These are phyloP conservation scores for Erysimum cheiranthoides DNA, from an alignment of 345 rosid species.

Conservation along the genomic window DNA sequence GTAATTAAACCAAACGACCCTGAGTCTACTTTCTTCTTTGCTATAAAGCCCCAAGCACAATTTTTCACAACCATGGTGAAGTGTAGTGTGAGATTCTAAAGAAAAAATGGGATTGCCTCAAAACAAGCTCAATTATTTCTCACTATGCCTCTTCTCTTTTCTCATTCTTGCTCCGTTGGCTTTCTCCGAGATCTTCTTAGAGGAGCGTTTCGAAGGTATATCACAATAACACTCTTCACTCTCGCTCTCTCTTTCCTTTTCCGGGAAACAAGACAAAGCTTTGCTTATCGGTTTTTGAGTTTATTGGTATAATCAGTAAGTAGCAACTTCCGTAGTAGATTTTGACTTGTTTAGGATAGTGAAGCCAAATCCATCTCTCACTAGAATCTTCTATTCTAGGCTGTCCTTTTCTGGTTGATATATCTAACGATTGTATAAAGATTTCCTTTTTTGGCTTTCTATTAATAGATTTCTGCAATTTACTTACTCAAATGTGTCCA, in stretches of 20 bases:
- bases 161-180: conserved; percentile 42
- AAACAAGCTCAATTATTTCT: conserved; percentile 21
- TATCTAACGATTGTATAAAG: background rate
- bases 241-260: background rate
- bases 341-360: conserved; percentile 12
- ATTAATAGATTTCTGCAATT: conserved; percentile 9
- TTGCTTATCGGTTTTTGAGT: background rate
- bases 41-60: conserved; percentile 14
- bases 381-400: conserved; percentile 16
- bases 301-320: conserved; percentile 1
- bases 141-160: conserved; percentile 32
- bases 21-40: conserved; percentile 19
- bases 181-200: conserved; percentile 57
- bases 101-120: conserved; percentile 36
- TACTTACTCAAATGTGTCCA: conserved; percentile 38
- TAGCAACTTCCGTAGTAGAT: conserved; percentile 3
- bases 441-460: background rate
- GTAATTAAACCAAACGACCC: conserved; percentile 33
- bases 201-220: conserved; percentile 63
- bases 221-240: background rate
- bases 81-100: background rate
- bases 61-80: background rate
- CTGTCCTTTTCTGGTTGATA: conserved; percentile 27
- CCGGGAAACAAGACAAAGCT: background rate
- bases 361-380: conserved; percentile 24